Evolutionary conservation across 202 grass and related monocot genomes (phyloP).

Genomic region (Sporobolus alterniflorus): DNA sequence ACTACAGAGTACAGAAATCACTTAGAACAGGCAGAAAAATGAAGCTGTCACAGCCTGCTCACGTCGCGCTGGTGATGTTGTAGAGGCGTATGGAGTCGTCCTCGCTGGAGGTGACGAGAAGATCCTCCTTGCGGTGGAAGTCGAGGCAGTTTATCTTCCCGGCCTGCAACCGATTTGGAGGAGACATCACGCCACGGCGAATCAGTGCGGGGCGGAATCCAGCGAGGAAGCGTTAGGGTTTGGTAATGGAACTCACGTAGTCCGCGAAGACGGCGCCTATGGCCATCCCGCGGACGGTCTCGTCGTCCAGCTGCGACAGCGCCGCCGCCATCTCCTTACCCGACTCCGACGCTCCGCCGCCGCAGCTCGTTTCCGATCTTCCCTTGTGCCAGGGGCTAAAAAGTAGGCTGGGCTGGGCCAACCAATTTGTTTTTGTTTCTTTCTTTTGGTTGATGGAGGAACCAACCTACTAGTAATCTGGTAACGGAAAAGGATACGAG

Average conservation of each 20-base stretch:
- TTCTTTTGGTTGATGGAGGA: too few relatives aligned
- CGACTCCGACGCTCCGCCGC: slow-evolving; percentile 11
- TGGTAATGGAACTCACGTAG: slow-evolving; percentile 53
- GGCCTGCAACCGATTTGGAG: slow-evolving; percentile 42
- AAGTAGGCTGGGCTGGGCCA: background rate
- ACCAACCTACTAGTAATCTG: too few relatives aligned
- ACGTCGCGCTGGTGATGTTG: slow-evolving; percentile 82
- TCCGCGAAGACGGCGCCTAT: slow-evolving; percentile 87
- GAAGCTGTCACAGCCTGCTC: slow-evolving; percentile 28
- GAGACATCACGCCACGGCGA: background rate
- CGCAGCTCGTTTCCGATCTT: slow-evolving; percentile 16
- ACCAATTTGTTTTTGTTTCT: too few relatives aligned
- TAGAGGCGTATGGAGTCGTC: slow-evolving; percentile 95
- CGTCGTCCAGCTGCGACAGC: slow-evolving; percentile 63
- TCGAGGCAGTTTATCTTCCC: slow-evolving; percentile 96
- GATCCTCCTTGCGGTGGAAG: slow-evolving; percentile 94
- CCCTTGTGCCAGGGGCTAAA: background rate
- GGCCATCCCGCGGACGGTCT: slow-evolving; percentile 76
- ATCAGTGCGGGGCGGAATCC: slow-evolving; percentile 8
- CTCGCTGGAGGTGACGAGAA: slow-evolving; percentile 83
- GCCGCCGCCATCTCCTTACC: slow-evolving; percentile 33
- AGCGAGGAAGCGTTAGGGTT: background rate
- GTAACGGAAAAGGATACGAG: background rate
- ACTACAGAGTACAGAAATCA: background rate
- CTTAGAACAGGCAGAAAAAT: background rate